Evolutionary conservation across 2,329 filamentous ascomycete species (phyloP), one percentile per base, ranked within the genome.

Genomic region (Fusarium floridanum): DNA sequence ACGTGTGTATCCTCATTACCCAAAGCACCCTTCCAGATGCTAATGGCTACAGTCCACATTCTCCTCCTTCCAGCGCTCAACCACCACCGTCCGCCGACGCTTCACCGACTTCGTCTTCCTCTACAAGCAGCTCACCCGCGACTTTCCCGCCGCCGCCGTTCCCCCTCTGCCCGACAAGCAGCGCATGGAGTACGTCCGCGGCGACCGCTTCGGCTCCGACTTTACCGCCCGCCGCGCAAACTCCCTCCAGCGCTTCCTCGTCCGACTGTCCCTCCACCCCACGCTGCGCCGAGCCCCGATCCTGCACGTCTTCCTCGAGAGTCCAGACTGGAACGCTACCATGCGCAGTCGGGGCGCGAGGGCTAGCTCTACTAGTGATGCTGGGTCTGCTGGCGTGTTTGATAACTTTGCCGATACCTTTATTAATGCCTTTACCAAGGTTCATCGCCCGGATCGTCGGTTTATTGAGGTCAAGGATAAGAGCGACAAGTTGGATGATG

Each of bases 51-150:
- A 98, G 95, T 97, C 95, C 74, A 95, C 97, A 78, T 98, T 98
- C 84, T 92, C 95, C 77, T 94, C 95, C 74, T 99, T 98, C 84
- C 93, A 97, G 82, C 94, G 92, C 81, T 87, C 93, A 39, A 91
- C 92, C 22, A 95, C 95, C 72, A 88, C 89, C 29, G 93, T 97
- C 72, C 94, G 97, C 72, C 91, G 97, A 77, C 94, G 97, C 80
- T 99, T 98, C 85, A 98, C 96, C 77, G 97, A 99, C 85, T 99
- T 99, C 82, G 93, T 97, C 77, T 99, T 98, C 82, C 91, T 99
- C 72, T 98, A 94, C 86, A 98, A 97, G 84, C 92, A 94, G 36
- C 91, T 99, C 61, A 91, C 89, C 73, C 92, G 92, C 81, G 95
- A 98, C 82, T 98, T 95, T 79, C 94, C 95, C 69, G 94, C 95